phyloP scores from a whole-genome alignment of 2,329 filamentous ascomycete species.

The Polychaeton citri region DNA sequence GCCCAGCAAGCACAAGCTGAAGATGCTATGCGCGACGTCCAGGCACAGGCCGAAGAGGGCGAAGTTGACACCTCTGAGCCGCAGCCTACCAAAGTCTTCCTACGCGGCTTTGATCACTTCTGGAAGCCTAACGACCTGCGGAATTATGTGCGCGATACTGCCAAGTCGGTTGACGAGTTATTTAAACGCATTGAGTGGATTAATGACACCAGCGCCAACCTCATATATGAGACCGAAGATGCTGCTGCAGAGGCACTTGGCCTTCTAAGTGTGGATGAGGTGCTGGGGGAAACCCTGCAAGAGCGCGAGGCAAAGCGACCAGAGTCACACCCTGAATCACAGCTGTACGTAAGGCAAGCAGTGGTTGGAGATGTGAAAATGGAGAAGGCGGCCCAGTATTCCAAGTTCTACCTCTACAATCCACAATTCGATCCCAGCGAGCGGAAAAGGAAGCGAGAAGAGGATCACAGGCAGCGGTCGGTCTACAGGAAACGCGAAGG shows the following conservation, averaged over 20 bases:
- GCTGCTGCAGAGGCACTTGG: conserved; percentile 41
- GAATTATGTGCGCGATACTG: conserved; percentile 46
- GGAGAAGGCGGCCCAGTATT: conserved; percentile 62
- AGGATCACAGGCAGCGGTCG: background rate
- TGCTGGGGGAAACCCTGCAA: conserved; percentile 37
- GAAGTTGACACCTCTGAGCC: conserved; percentile 17
- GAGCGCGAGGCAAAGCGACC: conserved; percentile 57
- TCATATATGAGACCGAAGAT: conserved; percentile 53
- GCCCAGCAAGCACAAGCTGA: conserved; percentile 13
- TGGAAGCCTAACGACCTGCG: conserved; percentile 63
- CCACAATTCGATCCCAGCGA: conserved; percentile 78
- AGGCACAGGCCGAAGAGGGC: conserved; percentile 18
- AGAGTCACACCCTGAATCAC: conserved; percentile 52
- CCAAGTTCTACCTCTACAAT: conserved; percentile 84
- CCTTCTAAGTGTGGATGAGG: conserved; percentile 29
- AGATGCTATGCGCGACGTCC: conserved; percentile 14
- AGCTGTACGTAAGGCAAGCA: conserved; percentile 60
- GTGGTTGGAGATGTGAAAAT: conserved; percentile 67
- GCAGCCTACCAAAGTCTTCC: conserved; percentile 57
- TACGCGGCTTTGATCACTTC: conserved; percentile 70
- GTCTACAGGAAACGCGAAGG: conserved; percentile 7
- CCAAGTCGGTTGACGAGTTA: conserved; percentile 47
- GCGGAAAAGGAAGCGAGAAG: conserved; percentile 25
- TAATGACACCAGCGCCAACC: conserved; percentile 79
- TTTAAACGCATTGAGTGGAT: conserved; percentile 76